A percentile compares a stretch with the other conserved stretches of the same genome.
These are phyloP conservation scores for Populus simonii DNA, from an alignment of 345 rosid genomes.

Conservation along the genomic window DNA sequence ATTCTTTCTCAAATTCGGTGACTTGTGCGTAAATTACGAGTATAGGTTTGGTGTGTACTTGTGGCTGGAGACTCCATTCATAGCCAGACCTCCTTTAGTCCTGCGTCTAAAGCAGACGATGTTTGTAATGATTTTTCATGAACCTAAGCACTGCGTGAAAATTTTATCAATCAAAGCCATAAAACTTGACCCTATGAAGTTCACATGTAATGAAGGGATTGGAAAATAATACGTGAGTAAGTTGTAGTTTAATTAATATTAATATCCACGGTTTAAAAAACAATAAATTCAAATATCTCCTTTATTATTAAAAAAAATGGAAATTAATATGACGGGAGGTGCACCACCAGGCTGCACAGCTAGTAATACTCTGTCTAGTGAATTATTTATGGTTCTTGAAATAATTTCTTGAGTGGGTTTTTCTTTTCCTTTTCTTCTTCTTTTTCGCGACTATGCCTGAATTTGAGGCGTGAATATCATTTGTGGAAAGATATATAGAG, in stretches of 20 bases:
- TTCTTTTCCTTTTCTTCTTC: not conserved
- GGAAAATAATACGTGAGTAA: too few relatives aligned
- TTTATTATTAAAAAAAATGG: too few relatives aligned
- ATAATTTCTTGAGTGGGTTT: not conserved
- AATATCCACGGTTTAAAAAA: too few relatives aligned
- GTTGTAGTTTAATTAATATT: too few relatives aligned
- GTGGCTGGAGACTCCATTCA: not conserved
- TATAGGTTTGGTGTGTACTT: not conserved
- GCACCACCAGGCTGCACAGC: too few relatives aligned
- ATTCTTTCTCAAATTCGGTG: too few relatives aligned
- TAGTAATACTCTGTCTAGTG: too few relatives aligned
- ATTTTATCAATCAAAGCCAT: not conserved
- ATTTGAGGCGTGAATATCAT: too few relatives aligned
- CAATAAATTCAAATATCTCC: too few relatives aligned
- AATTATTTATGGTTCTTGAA: not conserved
- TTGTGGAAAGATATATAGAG: not conserved
- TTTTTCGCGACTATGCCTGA: too few relatives aligned
- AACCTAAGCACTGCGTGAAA: not conserved
- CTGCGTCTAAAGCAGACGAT: too few relatives aligned
- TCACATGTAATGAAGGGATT: not conserved
- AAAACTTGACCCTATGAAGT: slow-evolving; percentile 6
- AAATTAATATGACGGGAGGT: too few relatives aligned
- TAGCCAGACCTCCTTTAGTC: not conserved
- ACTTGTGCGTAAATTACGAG: not conserved
- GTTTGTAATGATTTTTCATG: slow-evolving; percentile 3